Conservation (phyloP, 495 filamentous ascomycete species). For the Acidomyces sp. region DNA sequence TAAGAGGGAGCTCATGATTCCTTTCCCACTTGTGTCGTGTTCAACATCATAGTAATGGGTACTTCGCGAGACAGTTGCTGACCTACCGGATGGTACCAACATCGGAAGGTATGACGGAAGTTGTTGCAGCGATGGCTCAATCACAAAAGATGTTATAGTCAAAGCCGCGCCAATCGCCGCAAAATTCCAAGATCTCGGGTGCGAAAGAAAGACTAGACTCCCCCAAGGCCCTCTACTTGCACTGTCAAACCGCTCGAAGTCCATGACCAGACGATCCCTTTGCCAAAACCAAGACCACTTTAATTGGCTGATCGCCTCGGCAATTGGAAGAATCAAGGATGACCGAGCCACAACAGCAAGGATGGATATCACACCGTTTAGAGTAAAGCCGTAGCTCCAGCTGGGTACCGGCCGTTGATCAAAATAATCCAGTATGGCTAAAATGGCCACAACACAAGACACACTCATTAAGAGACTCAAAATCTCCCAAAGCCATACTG, state of each 20-base stretch:
- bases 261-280: conserved; percentile 17
- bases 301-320: conserved; percentile 26
- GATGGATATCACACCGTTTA: conserved; percentile 28
- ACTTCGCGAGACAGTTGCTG: conserved; percentile 1
- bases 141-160: neutral
- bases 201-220: conserved; percentile 25
- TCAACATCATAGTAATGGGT: neutral
- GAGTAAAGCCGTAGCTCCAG: conserved; percentile 7
- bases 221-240: conserved; percentile 33
- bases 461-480: conserved; percentile 4
- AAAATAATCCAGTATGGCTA: conserved; percentile 2
- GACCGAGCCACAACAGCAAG: conserved; percentile 26
- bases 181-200: neutral
- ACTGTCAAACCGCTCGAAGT: conserved; percentile 27
- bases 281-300: conserved; percentile 30
- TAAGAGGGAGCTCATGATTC: neutral
- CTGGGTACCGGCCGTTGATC: conserved; percentile 1
- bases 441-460: conserved; percentile 3
- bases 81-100: too few relatives aligned
- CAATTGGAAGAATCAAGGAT: conserved; percentile 23
- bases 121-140: conserved; percentile 9
- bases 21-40: neutral
- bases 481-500: conserved; percentile 10
- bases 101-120: conserved; percentile 6
- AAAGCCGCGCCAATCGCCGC: conserved; percentile 4